These are phyloP conservation scores for Amniculicola lignicola DNA, from an alignment of 495 filamentous ascomycete genomes.

Conservation along the genomic window DNA sequence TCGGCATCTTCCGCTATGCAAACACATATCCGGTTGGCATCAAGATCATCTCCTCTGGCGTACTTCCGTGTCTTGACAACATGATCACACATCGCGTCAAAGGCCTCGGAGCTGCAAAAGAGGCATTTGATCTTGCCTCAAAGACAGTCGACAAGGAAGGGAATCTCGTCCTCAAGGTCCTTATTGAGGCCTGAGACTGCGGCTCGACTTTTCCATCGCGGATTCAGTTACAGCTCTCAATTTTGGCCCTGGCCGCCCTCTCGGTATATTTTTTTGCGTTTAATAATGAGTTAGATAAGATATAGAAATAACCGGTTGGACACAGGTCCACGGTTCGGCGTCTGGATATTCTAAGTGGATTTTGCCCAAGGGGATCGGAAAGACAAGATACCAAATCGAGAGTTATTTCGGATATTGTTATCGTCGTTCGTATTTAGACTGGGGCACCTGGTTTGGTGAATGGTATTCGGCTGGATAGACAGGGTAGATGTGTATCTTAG, in stretches of 20 bases:
- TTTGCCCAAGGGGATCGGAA: neutral
- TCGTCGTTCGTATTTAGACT: neutral
- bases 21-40: constrained; percentile 39
- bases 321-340: neutral
- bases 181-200: constrained; percentile 25
- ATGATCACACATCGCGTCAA: constrained; percentile 38
- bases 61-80: constrained; percentile 34
- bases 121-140: constrained; percentile 36
- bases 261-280: neutral
- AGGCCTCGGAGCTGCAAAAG: constrained; percentile 34
- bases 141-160: constrained; percentile 38
- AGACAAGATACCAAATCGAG: constrained; percentile 14
- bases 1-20: constrained; percentile 39
- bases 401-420: neutral
- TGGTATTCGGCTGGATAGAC: neutral
- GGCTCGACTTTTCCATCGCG: neutral
- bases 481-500: neutral
- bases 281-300: constrained; percentile 20
- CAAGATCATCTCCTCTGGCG: constrained; percentile 35
- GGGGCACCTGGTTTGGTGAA: neutral
- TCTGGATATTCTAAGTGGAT: neutral
- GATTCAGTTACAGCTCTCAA: neutral
- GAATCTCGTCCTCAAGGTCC: constrained; percentile 37
- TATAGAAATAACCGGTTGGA: constrained; percentile 8
- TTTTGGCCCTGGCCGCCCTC: neutral